Evolutionary conservation across 768 basidiomycete species (phyloP).

Genomic region (Strobilomyces dryophilus): DNA sequence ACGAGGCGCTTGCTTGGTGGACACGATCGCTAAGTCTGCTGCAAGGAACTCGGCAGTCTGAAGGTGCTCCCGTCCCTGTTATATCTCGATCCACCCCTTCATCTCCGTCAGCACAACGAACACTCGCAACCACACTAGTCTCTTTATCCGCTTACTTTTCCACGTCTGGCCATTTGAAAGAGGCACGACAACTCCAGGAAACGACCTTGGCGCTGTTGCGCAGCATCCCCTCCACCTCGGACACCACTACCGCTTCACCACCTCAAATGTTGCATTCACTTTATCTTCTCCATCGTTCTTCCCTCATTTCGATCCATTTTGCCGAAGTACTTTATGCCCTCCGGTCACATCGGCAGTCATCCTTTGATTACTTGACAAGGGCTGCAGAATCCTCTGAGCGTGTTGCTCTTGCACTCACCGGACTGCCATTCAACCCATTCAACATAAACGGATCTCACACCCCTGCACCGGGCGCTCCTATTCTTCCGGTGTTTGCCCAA

Average conservation of each 20-base stretch:
- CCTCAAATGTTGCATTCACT: conserved; percentile 61
- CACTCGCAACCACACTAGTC: conserved; percentile 54
- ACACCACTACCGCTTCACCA: conserved; percentile 41
- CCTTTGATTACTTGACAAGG: conserved; percentile 52
- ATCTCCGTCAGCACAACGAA: conserved; percentile 62
- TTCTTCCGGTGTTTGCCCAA: conserved; percentile 42
- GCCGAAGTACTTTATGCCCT: conserved; percentile 66
- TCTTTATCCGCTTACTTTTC: conserved; percentile 73
- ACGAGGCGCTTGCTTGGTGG: conserved; percentile 69
- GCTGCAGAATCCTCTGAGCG: conserved; percentile 69
- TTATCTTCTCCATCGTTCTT: conserved; percentile 67
- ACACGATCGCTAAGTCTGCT: conserved; percentile 48
- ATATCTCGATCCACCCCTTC: conserved; percentile 42
- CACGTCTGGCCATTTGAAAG: conserved; percentile 47
- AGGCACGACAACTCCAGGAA: conserved; percentile 58
- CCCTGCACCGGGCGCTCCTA: conserved; percentile 36
- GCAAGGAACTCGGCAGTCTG: conserved; percentile 27
- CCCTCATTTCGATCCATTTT: conserved; percentile 68
- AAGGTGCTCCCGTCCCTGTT: conserved; percentile 16
- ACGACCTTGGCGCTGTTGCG: conserved; percentile 51
- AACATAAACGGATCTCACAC: conserved; percentile 36
- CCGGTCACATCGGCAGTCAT: conserved; percentile 37
- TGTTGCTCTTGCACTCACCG: conserved; percentile 52
- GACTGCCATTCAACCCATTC: conserved; percentile 34
- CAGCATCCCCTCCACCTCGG: conserved; percentile 45